These are phyloP conservation scores for Eutypella sp. DNA, from an alignment of 2,329 filamentous ascomycete species.

Conservation along the genomic window DNA sequence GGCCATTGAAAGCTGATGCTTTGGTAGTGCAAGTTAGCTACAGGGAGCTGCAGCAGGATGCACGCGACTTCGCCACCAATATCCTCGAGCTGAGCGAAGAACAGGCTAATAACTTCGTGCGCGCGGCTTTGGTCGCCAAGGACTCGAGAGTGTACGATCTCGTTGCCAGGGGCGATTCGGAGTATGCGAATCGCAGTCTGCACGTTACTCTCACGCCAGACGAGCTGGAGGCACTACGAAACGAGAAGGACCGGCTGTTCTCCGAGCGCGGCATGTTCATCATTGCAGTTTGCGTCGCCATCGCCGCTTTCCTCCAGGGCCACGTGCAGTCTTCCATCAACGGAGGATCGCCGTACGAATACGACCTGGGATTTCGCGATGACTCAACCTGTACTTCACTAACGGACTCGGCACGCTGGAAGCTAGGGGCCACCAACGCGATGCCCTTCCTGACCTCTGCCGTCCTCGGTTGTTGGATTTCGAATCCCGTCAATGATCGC, in stretches of 20 bases:
- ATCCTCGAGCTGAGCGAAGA: background rate
- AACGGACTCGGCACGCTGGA: constrained; percentile 8
- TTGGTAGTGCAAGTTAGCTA: background rate
- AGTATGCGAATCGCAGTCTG: constrained; percentile 14
- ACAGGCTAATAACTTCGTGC: background rate
- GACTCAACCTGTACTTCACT: background rate
- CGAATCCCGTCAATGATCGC: constrained; percentile 32
- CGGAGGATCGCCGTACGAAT: constrained; percentile 19
- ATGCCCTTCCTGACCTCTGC: constrained; percentile 31
- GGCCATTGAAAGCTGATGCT: background rate
- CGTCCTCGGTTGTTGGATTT: constrained; percentile 28
- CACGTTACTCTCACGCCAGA: constrained; percentile 23
- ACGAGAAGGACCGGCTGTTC: constrained; percentile 30
- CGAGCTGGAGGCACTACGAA: constrained; percentile 28
- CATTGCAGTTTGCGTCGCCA: constrained; percentile 32
- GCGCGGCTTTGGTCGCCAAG: constrained; percentile 32
- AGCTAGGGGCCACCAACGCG: constrained; percentile 30
- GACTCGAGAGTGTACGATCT: constrained; percentile 31
- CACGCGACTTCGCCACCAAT: background rate
- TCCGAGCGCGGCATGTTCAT: constrained; percentile 31
- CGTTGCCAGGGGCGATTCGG: constrained; percentile 20
- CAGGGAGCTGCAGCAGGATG: background rate
- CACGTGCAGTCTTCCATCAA: constrained; percentile 37
- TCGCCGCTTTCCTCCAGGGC: constrained; percentile 34
- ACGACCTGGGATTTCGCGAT: constrained; percentile 6